Percentiles rank a stretch among this genome's conserved stretches.
These are phyloP conservation scores for Cercospora beticola DNA, from an alignment of 2,329 filamentous ascomycete species.

Conservation along the genomic window DNA sequence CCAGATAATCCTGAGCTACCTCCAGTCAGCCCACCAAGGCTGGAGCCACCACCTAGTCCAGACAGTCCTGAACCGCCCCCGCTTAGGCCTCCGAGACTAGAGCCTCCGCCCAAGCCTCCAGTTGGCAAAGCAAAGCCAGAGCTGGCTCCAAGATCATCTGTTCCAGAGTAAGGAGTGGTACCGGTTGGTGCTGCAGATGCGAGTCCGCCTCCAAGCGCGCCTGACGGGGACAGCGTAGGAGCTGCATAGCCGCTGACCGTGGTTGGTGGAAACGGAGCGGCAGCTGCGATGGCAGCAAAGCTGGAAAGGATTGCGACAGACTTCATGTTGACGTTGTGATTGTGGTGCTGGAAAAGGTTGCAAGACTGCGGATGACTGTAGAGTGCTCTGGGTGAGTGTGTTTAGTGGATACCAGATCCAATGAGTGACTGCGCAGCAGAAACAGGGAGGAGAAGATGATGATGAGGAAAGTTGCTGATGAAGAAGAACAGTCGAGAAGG, in stretches of 20 bases:
- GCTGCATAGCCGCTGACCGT: slow-evolving; percentile 3
- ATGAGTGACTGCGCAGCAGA: slow-evolving; percentile 8
- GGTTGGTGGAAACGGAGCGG: slow-evolving; percentile 14
- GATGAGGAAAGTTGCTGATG: neutral
- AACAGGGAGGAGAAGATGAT: neutral
- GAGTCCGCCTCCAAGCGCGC: neutral
- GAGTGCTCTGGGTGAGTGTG: slow-evolving; percentile 9
- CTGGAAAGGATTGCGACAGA: slow-evolving; percentile 28
- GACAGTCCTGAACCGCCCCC: neutral
- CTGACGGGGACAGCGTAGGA: neutral
- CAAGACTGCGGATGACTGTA: neutral
- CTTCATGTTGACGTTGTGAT: slow-evolving; percentile 13
- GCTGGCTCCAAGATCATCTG: neutral
- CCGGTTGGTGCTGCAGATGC: slow-evolving; percentile 13
- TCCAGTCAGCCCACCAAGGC: neutral
- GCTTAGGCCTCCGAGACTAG: slow-evolving; percentile 3
- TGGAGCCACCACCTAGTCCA: neutral
- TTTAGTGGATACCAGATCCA: slow-evolving; percentile 17
- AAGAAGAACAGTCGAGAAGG: neutral
- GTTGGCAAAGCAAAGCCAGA: slow-evolving; percentile 5
- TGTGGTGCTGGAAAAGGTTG: neutral
- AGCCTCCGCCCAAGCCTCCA: slow-evolving; percentile 11
- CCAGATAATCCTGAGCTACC: neutral
- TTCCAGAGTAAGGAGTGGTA: neutral
- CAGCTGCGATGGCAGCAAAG: slow-evolving; percentile 33